Percentiles rank a stretch among this genome's conserved stretches.
Evolutionary conservation across 1,284 basidiomycete genomes (phyloP).

Genomic region (Malassezia sp.): DNA sequence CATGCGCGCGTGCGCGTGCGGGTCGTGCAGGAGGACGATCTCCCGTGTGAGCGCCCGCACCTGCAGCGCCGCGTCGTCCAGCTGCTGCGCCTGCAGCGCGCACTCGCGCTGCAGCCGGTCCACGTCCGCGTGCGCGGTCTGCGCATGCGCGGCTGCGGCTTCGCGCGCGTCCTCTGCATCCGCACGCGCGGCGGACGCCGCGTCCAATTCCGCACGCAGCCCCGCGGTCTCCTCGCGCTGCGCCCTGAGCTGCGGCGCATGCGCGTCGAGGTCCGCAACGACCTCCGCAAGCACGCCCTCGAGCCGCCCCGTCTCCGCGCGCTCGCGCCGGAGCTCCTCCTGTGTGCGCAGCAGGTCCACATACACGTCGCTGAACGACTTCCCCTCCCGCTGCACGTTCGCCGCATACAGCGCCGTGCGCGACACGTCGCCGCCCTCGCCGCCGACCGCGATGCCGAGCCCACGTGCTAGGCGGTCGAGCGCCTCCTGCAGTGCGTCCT

Average conservation of each 20-base stretch:
- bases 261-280: constrained; percentile 38
- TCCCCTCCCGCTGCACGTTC: constrained; percentile 63
- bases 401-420: constrained; percentile 40
- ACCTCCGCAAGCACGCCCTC: constrained; percentile 34
- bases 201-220: constrained; percentile 29
- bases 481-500: constrained; percentile 37
- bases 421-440: constrained; percentile 9
- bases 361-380: constrained; percentile 80
- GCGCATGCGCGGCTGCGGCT: constrained; percentile 19
- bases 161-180: constrained; percentile 27
- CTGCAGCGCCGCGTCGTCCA: constrained; percentile 76
- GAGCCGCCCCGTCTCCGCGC: constrained; percentile 42
- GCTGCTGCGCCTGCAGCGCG: constrained; percentile 56
- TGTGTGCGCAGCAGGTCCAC: constrained; percentile 74
- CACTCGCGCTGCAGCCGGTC: constrained; percentile 55
- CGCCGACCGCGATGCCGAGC: constrained; percentile 29
- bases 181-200: constrained; percentile 21
- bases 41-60: constrained; percentile 68
- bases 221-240: constrained; percentile 40
- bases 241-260: constrained; percentile 35
- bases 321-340: constrained; percentile 65
- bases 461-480: constrained; percentile 39
- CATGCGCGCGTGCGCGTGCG: constrained; percentile 62
- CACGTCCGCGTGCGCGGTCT: constrained; percentile 54
- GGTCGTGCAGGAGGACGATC: constrained; percentile 67